Evolutionary conservation across 2,329 filamentous ascomycete genomes (phyloP), one percentile per base, ranked within the genome.

Genomic region (Exophiala spinifera): DNA sequence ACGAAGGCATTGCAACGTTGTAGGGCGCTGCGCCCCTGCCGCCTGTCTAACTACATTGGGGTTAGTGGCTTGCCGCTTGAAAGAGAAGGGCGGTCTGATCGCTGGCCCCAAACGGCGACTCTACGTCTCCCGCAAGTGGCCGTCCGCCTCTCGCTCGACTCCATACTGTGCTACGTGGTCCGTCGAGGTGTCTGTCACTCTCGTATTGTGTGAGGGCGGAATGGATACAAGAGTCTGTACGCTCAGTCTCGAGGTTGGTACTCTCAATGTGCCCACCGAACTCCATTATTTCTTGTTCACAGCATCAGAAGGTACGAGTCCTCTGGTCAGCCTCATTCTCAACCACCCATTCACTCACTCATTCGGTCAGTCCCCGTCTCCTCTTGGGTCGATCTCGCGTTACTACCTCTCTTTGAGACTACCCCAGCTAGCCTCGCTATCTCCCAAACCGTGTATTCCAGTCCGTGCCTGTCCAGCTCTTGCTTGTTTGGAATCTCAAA

Each of bases 1-100:
- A 39, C 36, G 23, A 36, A 23, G 36, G 39, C 20, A 31, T 13
- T 58, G 56, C 49, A 55, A 58, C 56, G 56, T 58, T 49, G 56
- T 53, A 52, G 46, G 46, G 45, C 49, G 51, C 55, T 57, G 55
- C 55, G 55, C 52, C 56, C 56, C 56, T 54, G 51, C 44, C 19
- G 39, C 39, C 2, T 13, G 19, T n/a, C 52, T 58, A 58, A 25
- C 56, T 33, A 3, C 1, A 28, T 40, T 1, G 3, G 31, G 11
- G 15, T 37, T 55, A 53, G 56, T 31, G 8, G 7, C 48, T 55
- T 50, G 56, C 51, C 46, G 55, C 55, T 42, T 47, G 51, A 48
- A 51, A 42, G 21, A 37, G 53, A 51, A 48, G 42, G 53, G 49
- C 53, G 53, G 53, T 56, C 53, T 56, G 53, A 36, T 20, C 31